A percentile compares a stretch with the other conserved stretches of the same genome.
Conservation (phyloP, 192 early-diverging fungal species). For the Dissophora globulifera region DNA sequence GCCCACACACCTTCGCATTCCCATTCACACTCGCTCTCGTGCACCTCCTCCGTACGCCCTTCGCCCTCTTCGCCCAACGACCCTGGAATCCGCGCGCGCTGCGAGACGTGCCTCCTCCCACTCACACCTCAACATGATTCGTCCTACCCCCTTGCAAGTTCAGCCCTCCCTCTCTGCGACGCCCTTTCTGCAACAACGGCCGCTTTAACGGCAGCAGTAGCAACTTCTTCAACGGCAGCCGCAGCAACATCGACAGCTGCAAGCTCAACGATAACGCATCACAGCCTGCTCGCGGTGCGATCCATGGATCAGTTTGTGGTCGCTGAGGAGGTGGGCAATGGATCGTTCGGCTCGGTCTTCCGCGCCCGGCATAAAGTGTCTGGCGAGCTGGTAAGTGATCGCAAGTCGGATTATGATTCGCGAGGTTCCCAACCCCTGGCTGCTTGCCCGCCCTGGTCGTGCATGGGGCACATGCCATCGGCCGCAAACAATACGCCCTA, state of each 20-base stretch:
- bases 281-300: slow-evolving; percentile 12
- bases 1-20: not conserved
- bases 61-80: not conserved
- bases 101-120: slow-evolving; percentile 1
- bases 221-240: too few relatives aligned
- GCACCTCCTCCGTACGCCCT: not conserved
- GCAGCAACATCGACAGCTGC: too few relatives aligned
- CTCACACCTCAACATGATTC: slow-evolving; percentile 28
- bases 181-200: too few relatives aligned
- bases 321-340: slow-evolving; percentile 79
- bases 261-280: not conserved
- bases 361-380: slow-evolving; percentile 71
- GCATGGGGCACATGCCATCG: too few relatives aligned
- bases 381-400: slow-evolving; percentile 70
- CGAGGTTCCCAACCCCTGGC: not conserved
- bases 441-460: too few relatives aligned
- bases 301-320: slow-evolving; percentile 69
- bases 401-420: not conserved
- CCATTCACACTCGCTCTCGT: not conserved
- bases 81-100: not conserved
- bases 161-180: slow-evolving; percentile 14
- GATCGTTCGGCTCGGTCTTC: slow-evolving; percentile 85
- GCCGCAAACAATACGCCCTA: too few relatives aligned
- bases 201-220: too few relatives aligned
- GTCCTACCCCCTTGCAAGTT: slow-evolving; percentile 7